Evolutionary conservation across 164 flowering plant genomes (phyloP).

Genomic region (Aristolochia californica): DNA sequence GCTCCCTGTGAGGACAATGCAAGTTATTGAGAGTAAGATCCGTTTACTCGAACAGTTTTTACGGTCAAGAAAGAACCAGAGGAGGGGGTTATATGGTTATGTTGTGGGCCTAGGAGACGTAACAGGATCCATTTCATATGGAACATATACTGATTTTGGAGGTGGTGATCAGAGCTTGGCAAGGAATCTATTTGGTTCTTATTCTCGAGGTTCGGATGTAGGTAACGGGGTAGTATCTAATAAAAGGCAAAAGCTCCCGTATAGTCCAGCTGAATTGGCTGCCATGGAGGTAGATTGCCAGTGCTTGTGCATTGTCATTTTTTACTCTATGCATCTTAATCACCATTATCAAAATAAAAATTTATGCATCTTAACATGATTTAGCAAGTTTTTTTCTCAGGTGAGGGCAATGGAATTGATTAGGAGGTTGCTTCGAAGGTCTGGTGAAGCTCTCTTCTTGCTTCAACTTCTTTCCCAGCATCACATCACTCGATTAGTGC

Average conservation of each 20-base stretch:
- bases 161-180: constrained; percentile 57
- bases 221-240: constrained; percentile 35
- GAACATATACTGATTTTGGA: constrained; percentile 46
- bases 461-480: constrained; percentile 88
- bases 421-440: constrained; percentile 84
- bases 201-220: constrained; percentile 47
- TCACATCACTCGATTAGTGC: constrained; percentile 71
- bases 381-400: constrained; percentile 25
- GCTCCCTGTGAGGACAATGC: constrained; percentile 74
- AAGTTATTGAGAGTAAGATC: constrained; percentile 76
- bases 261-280: constrained; percentile 85
- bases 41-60: constrained; percentile 81
- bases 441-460: constrained; percentile 79
- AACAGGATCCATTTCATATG: constrained; percentile 82
- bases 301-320: no score
- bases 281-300: constrained; percentile 69
- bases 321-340: no score
- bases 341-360: no score
- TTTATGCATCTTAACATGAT: no score
- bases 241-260: constrained; percentile 84
- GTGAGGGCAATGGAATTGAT: constrained; percentile 96
- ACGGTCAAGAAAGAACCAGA: constrained; percentile 80
- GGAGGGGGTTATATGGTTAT: constrained; percentile 89
- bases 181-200: constrained; percentile 67
- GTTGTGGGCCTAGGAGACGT: constrained; percentile 87